phyloP scores from a whole-genome alignment of 1,139 yeast genomes.

The Scheffersomyces lignicola region DNA sequence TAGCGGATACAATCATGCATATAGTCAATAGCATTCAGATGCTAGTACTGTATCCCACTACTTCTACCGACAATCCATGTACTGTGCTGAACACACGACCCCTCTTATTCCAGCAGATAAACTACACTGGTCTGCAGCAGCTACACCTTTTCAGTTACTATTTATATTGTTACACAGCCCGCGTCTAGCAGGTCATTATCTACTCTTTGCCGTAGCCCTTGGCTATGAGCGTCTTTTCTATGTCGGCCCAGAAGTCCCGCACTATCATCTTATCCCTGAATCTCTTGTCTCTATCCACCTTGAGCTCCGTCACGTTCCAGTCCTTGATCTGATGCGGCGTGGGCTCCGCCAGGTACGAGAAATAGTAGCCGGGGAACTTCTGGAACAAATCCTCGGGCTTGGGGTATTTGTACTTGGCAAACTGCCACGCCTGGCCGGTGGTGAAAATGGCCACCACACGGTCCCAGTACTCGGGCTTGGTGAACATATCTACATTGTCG shows the following conservation, averaged over 20 bases:
- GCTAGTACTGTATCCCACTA: too few relatives aligned
- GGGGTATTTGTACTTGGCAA: conserved; percentile 79
- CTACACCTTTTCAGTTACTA: not conserved
- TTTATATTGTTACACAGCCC: conserved; percentile 4
- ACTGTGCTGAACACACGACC: too few relatives aligned
- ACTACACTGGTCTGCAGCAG: not conserved
- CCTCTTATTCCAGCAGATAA: not conserved
- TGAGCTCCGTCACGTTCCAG: conserved; percentile 85
- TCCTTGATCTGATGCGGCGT: conserved; percentile 73
- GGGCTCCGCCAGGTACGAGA: conserved; percentile 75
- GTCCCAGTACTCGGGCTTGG: conserved; percentile 96
- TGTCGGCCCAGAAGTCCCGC: conserved; percentile 77
- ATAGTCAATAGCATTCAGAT: conserved; percentile 10
- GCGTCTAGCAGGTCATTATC: not conserved
- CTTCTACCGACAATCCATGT: too few relatives aligned
- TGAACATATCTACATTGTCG: conserved; percentile 83
- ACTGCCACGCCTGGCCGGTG: conserved; percentile 98
- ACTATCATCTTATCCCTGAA: conserved; percentile 88
- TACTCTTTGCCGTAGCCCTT: conserved; percentile 38
- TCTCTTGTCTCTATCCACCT: conserved; percentile 78
- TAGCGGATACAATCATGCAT: conserved; percentile 7
- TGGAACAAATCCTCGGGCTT: conserved; percentile 82
- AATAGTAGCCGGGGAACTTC: conserved; percentile 78
- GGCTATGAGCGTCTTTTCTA: conserved; percentile 59
- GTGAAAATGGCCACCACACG: conserved; percentile 94